Conservation (phyloP, 2,329 filamentous ascomycete species). For the Trichophyton benhamiae region DNA sequence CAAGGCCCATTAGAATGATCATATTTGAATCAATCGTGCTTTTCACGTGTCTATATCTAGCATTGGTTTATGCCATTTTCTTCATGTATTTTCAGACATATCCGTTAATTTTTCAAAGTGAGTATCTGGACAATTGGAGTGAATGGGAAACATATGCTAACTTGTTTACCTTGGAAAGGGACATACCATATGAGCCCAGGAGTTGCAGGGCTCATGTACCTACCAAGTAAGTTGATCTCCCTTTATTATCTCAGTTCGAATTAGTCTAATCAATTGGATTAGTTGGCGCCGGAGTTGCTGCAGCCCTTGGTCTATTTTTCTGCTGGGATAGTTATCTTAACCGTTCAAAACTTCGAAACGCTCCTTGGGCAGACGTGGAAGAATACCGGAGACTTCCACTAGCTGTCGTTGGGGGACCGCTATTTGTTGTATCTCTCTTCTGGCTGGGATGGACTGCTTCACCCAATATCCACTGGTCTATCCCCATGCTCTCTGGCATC, state of each 20-base stretch:
- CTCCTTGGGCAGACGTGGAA: constrained; percentile 42
- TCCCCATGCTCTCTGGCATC: constrained; percentile 48
- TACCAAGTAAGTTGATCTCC: constrained; percentile 13
- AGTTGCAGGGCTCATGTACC: constrained; percentile 11
- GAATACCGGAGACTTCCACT: constrained; percentile 56
- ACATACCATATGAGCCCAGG: constrained; percentile 14
- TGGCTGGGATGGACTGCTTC: constrained; percentile 30
- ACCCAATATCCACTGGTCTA: constrained; percentile 25
- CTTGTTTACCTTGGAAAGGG: constrained; percentile 5
- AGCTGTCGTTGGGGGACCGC: constrained; percentile 57
- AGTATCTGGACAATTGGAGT: not conserved
- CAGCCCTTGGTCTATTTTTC: constrained; percentile 52
- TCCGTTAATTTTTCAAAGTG: constrained; percentile 15
- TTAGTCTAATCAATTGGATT: constrained; percentile 17
- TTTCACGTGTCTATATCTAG: constrained; percentile 18
- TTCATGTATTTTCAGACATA: constrained; percentile 15
- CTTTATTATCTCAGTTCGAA: not conserved
- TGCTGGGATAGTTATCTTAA: constrained; percentile 51
- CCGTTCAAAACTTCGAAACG: constrained; percentile 38
- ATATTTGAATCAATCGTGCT: constrained; percentile 19
- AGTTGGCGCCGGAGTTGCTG: constrained; percentile 49
- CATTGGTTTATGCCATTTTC: constrained; percentile 18
- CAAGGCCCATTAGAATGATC: constrained; percentile 18
- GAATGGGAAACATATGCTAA: not conserved
- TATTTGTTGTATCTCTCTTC: constrained; percentile 30